Conservation (phyloP, 768 basidiomycete species). For the Cyclocybe cylindracea region DNA sequence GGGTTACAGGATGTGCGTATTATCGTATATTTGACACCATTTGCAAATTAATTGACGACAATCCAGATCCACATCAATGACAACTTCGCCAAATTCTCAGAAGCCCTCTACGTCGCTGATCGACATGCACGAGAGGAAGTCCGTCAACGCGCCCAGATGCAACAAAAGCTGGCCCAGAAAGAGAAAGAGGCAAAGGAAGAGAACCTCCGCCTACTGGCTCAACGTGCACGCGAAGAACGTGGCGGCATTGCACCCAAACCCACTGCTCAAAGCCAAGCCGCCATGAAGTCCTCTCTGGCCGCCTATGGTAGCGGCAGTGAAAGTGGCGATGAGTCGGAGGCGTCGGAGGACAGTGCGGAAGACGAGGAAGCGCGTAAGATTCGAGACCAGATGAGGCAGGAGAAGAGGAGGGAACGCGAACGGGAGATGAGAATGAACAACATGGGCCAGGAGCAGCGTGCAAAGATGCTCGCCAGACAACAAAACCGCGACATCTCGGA, state of each 20-base stretch:
- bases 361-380: conserved; percentile 86
- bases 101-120: conserved; percentile 93
- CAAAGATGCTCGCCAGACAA: conserved; percentile 92
- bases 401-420: conserved; percentile 93
- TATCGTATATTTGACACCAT: neutral
- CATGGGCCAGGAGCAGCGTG: conserved; percentile 96
- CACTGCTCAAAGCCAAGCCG: conserved; percentile 65
- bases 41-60: neutral
- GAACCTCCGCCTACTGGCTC: conserved; percentile 89
- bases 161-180: conserved; percentile 98
- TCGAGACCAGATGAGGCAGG: conserved; percentile 87
- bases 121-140: conserved; percentile 98
- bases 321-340: conserved; percentile 56
- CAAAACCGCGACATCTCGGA: conserved; percentile 99
- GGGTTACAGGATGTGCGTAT: conserved; percentile 91
- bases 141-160: conserved; percentile 94
- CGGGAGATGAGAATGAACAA: conserved; percentile 98
- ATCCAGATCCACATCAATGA: conserved; percentile 96
- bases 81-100: conserved; percentile 98
- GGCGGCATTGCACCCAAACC: conserved; percentile 75
- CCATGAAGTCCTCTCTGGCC: conserved; percentile 74
- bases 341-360: conserved; percentile 54
- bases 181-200: conserved; percentile 98
- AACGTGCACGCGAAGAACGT: conserved; percentile 94
- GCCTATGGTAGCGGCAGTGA: conserved; percentile 85